Base-by-base conservation (phyloP, 805 yeast genomes). In the Danielia reshetovae region DNA sequence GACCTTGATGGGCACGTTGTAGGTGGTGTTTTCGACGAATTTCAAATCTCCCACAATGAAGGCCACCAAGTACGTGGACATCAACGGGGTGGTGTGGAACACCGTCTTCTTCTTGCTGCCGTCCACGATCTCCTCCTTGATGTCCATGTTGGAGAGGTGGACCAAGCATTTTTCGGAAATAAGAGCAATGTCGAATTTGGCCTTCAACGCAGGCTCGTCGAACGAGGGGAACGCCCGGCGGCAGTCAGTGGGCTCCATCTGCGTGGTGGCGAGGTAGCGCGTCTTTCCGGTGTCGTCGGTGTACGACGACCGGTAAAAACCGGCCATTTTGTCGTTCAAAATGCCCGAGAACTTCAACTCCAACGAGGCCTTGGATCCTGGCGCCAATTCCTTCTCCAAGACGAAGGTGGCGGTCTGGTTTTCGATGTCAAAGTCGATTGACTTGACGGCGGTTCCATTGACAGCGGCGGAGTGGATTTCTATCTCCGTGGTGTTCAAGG, bases 141-240 rank as follows among this genome's bases (percentile, higher is more conserved):
- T 80, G 55, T 79, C 83, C 86, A 79, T 80, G 62, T 81, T 81
- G 23, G 85, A 79, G 51, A 81, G 67, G 48, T 79, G 76, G 27
- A 81, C 79, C 48, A 78, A 64, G 21, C 66, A 55, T 43, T 68
- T 64, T 44, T 70, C 71, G 30, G 83, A 74, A 39, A 81, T 68
- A 54, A 85, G 67, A 24, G 79, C 63, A 39, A 85, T 67, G 37
- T 77, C 81, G 51, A 81, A 85, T 32, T 77, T 68, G 16, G 93
- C 86, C 63, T 85, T 85, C 40, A 81, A 70, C 37, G 84, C 77
- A 15, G 95, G 94, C 57, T 84, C 93, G 59, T 85, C 95, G 51
- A 80, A 82, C 54, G 84, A 83, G 22, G 95, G 95, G 71, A 85
- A 85, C 7, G 93, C 93, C 51, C 87, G 74, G 51, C 95, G 77